Evolutionary conservation across 495 filamentous ascomycete genomes (phyloP), one percentile per base, ranked within the genome.

Genomic region (Daldinia loculata): DNA sequence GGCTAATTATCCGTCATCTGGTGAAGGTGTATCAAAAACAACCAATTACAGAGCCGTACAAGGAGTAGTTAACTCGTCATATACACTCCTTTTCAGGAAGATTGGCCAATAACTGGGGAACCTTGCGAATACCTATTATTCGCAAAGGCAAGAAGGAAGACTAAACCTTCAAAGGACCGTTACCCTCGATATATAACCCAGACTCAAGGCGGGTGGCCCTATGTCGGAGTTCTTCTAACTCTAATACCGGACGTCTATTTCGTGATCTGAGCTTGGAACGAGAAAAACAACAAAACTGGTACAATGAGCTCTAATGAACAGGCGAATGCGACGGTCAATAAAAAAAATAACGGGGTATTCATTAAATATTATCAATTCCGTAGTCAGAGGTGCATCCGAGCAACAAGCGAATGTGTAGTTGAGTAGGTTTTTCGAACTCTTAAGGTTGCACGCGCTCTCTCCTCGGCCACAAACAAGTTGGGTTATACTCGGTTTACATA

Each of bases 321-420:
- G 22, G 68, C 57, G 62, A 66, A 63, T 58, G 61, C 63, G 36
- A 71, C 58, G 19, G 17, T 70, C 68, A 36, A 62, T 30, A 30
- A n/a, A 66, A 66, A 61, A 66, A 9, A 2, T 5, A 56, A 63
- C 41, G 45, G 32, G 29, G 3, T 66, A 60, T 48, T 48, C 56
- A 72, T 68, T 67, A 72, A 50, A 32, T 72, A 53, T 67, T 72
- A 63, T 61, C 48, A 61, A 64, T 64, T 38, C 39, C 11, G 60
- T 41, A 64, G 63, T 59, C 34, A 56, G 59, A 61, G 15, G 29
- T 12, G 60, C 22, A 56, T 32, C 19, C 52, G 32, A 52, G 12
- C 1, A 32, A 55, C 48, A 64, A 72, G 32, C 63, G 60, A 67
- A 39, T 30, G 64, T 50, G 12, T 32, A 50, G 22, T 26, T 63